These are phyloP conservation scores for Phytopythium ostracodes DNA, from an alignment of 352 stramenopile species.

Conservation along the genomic window DNA sequence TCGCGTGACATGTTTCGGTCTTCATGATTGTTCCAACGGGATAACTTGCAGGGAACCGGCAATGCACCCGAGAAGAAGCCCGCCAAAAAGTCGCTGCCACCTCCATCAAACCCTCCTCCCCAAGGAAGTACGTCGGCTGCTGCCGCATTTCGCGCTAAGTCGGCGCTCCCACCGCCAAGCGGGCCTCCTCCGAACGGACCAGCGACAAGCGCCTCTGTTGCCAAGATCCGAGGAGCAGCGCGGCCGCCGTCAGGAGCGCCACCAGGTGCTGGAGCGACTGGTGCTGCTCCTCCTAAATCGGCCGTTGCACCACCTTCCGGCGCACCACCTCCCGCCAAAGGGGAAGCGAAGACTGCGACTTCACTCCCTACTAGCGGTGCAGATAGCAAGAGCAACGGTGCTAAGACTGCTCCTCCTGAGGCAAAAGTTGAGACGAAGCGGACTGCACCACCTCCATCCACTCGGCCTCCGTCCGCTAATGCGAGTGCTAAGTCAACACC, in stretches of 20 bases:
- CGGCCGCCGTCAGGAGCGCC: conserved; percentile 39
- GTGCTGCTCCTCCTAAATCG: conserved; percentile 10
- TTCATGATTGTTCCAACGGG: too few relatives aligned
- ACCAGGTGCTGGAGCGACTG: conserved; percentile 15
- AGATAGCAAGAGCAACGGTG: conserved; percentile 17
- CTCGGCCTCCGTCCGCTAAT: conserved; percentile 3
- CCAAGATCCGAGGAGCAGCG: conserved; percentile 66
- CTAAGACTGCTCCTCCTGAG: conserved; percentile 11
- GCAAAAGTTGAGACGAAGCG: conserved; percentile 27
- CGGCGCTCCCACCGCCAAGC: conserved; percentile 50
- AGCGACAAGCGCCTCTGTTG: conserved; percentile 52
- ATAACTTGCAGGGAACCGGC: conserved; percentile 7
- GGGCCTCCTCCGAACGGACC: conserved; percentile 49
- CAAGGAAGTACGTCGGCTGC: conserved; percentile 51
- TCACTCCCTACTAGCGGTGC: conserved; percentile 8
- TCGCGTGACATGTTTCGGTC: too few relatives aligned
- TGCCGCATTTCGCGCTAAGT: conserved; percentile 65
- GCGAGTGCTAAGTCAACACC: conserved; percentile 2
- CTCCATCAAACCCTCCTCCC: conserved; percentile 62
- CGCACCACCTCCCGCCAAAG: conserved; percentile 15
- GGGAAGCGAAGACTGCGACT: conserved; percentile 13
- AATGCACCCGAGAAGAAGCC: conserved; percentile 19
- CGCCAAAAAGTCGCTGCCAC: conserved; percentile 68
- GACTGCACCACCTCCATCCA: conserved; percentile 12
- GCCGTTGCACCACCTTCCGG: conserved; percentile 9